A percentile compares a stretch with the other conserved stretches of the same genome.
Conservation (phyloP, 805 yeast genomes). For the Ogataea trehaloabstinens region DNA sequence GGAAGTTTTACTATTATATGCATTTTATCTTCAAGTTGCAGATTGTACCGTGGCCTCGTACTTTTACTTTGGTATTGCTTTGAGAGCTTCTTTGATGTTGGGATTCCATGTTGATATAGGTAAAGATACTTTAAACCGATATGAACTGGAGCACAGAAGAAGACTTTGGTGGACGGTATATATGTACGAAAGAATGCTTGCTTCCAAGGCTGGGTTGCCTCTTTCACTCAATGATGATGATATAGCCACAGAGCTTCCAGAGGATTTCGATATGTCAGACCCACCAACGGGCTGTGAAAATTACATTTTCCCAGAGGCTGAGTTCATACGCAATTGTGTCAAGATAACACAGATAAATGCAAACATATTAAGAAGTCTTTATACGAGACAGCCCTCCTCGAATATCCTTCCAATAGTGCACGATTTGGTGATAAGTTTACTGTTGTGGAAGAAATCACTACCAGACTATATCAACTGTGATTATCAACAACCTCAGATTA, state of each 20-base stretch:
- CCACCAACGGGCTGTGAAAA: slow-evolving; percentile 62
- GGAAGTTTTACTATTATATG: slow-evolving; percentile 71
- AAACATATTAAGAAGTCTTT: slow-evolving; percentile 62
- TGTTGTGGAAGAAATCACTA: slow-evolving; percentile 64
- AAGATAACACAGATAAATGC: slow-evolving; percentile 79
- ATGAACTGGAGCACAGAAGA: slow-evolving; percentile 51
- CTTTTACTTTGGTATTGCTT: slow-evolving; percentile 74
- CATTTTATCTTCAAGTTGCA: slow-evolving; percentile 78
- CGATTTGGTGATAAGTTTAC: slow-evolving; percentile 61
- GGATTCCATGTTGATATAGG: slow-evolving; percentile 87
- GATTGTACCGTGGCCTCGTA: slow-evolving; percentile 82
- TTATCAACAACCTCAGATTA: slow-evolving; percentile 50
- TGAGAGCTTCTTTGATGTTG: slow-evolving; percentile 65
- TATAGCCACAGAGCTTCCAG: slow-evolving; percentile 73
- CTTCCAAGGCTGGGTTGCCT: slow-evolving; percentile 81
- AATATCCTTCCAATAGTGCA: slow-evolving; percentile 74
- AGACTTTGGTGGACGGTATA: slow-evolving; percentile 41
- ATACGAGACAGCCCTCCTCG: slow-evolving; percentile 73
- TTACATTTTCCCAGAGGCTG: slow-evolving; percentile 77
- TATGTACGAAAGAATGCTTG: slow-evolving; percentile 62
- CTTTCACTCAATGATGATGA: slow-evolving; percentile 78
- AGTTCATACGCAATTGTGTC: slow-evolving; percentile 71
- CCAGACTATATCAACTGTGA: slow-evolving; percentile 68
- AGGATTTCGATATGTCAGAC: slow-evolving; percentile 61
- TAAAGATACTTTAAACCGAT: slow-evolving; percentile 51